A percentile compares a stretch with the other conserved stretches of the same genome.
Evolutionary conservation across 2,329 filamentous ascomycete species (phyloP).

Genomic region (Knufia fluminis): DNA sequence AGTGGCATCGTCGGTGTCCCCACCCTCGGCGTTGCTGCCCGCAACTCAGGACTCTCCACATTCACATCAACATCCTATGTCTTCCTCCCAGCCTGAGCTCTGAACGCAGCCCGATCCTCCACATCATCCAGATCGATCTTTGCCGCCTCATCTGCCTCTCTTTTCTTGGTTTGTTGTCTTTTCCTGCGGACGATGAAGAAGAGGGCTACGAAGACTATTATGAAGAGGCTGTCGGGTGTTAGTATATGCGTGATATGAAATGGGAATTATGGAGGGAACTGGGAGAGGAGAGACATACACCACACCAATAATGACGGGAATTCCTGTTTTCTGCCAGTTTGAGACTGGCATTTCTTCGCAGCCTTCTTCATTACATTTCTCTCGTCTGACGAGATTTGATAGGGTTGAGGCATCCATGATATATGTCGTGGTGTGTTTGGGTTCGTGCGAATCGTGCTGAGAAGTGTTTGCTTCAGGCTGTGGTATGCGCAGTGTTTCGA

Average conservation of each 20-base stretch:
- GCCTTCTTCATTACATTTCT: background rate
- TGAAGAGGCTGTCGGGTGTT: background rate
- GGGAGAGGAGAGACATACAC: conserved; percentile 1
- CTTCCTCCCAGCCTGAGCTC: conserved; percentile 3
- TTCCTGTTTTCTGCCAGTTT: conserved; percentile 5
- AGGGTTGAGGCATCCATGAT: conserved; percentile 2
- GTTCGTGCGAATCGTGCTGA: too few relatives aligned
- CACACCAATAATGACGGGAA: conserved; percentile 3
- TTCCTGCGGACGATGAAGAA: background rate
- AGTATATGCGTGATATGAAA: background rate
- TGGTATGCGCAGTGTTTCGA: too few relatives aligned
- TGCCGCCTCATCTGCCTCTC: background rate
- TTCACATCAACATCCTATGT: background rate
- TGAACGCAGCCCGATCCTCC: conserved; percentile 6
- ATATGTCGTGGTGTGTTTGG: too few relatives aligned
- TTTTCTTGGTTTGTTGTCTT: background rate
- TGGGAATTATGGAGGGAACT: too few relatives aligned
- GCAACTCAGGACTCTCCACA: background rate
- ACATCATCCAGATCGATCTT: conserved; percentile 9
- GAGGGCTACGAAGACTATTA: conserved; percentile 1
- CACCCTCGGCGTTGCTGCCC: background rate
- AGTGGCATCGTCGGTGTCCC: too few relatives aligned
- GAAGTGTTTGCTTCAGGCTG: background rate
- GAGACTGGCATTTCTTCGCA: conserved; percentile 3
- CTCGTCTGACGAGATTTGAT: background rate